A percentile compares a stretch with the other conserved stretches of the same genome.
phyloP scores from a whole-genome alignment of 106 monocot genomes.

The Posidonia australis region DNA sequence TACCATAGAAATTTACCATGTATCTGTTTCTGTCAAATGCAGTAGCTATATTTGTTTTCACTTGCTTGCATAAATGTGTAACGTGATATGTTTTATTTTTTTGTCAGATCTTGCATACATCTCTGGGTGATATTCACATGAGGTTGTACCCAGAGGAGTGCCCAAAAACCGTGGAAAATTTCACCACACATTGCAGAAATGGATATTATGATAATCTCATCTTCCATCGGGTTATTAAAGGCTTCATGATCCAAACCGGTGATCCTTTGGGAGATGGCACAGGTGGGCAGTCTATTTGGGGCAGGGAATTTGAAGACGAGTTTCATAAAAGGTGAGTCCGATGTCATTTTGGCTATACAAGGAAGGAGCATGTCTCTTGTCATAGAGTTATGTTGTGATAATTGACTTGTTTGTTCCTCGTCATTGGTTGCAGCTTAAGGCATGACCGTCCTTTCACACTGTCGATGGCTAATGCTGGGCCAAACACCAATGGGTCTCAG shows the following conservation, averaged over 20 bases:
- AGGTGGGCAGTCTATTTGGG: slow-evolving; percentile 98
- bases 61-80: too few relatives aligned
- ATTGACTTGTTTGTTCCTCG: not conserved
- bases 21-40: too few relatives aligned
- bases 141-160: slow-evolving; percentile 94
- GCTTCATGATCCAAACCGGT: slow-evolving; percentile 98
- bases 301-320: slow-evolving; percentile 97
- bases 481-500: slow-evolving; percentile 92
- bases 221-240: slow-evolving; percentile 93
- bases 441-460: slow-evolving; percentile 96
- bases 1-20: too few relatives aligned
- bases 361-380: not conserved
- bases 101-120: slow-evolving; percentile 70
- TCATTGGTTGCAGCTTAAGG: slow-evolving; percentile 56
- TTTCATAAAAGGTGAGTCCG: slow-evolving; percentile 80
- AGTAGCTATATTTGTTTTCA: too few relatives aligned
- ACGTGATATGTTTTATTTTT: not conserved
- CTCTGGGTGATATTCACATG: slow-evolving; percentile 89
- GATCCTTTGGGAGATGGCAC: slow-evolving; percentile 99
- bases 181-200: slow-evolving; percentile 92
- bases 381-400: not conserved
- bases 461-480: slow-evolving; percentile 98
- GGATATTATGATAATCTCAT: slow-evolving; percentile 99
- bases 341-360: not conserved
- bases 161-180: slow-evolving; percentile 98